phyloP scores from a whole-genome alignment of 2,329 filamentous ascomycete species.

The Sphaerulina musiva region DNA sequence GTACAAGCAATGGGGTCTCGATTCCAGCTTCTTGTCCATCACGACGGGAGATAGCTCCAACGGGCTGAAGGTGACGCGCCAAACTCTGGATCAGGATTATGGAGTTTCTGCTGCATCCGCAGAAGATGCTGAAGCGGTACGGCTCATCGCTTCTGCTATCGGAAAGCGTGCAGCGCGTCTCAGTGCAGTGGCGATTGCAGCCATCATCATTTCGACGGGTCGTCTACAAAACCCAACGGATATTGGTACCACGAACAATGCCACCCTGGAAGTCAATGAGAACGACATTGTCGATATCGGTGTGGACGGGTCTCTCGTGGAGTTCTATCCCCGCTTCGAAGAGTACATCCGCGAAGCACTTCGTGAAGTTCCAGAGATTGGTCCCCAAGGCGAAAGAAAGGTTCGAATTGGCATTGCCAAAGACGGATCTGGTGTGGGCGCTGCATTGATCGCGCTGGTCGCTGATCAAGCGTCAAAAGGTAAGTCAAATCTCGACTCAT shows the following conservation, averaged over 20 bases:
- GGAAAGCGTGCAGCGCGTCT: conserved; percentile 83
- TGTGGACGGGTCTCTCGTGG: conserved; percentile 88
- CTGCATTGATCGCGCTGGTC: conserved; percentile 86
- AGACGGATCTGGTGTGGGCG: conserved; percentile 92
- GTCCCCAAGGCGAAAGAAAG: conserved; percentile 69
- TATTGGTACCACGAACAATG: conserved; percentile 28
- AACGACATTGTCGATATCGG: conserved; percentile 78
- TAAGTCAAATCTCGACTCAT: conserved; percentile 1
- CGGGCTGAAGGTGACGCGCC: conserved; percentile 65
- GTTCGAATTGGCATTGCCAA: conserved; percentile 94
- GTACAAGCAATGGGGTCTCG: conserved; percentile 78
- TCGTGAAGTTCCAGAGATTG: conserved; percentile 68
- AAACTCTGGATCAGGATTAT: conserved; percentile 69
- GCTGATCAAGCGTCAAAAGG: conserved; percentile 54
- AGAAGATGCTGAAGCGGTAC: conserved; percentile 84
- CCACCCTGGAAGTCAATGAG: conserved; percentile 37
- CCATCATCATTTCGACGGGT: conserved; percentile 73
- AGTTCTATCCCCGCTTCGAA: conserved; percentile 91
- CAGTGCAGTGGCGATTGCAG: conserved; percentile 79
- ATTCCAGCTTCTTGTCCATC: conserved; percentile 82
- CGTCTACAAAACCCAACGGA: conserved; percentile 49
- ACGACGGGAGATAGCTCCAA: conserved; percentile 73
- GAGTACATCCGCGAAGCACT: conserved; percentile 81
- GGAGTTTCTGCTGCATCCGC: conserved; percentile 67
- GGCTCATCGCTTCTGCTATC: conserved; percentile 73